Conservation (phyloP, 495 filamentous ascomycete genomes). For the Aspergillus kassunensis region DNA sequence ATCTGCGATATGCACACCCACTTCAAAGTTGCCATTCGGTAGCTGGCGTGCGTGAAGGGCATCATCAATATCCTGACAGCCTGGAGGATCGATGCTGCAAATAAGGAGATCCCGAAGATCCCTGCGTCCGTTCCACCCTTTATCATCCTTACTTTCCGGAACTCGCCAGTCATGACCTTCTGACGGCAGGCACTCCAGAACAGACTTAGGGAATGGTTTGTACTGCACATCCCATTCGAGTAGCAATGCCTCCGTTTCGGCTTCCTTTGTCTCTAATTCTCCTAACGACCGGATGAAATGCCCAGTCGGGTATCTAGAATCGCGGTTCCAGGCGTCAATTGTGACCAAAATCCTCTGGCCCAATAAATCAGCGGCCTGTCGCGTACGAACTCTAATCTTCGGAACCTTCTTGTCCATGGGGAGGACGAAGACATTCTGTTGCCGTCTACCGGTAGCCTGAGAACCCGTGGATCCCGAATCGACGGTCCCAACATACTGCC, state of each 20-base stretch:
- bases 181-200: constrained; percentile 83
- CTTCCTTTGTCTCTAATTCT: constrained; percentile 89
- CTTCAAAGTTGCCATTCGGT: constrained; percentile 91
- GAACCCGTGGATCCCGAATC: constrained; percentile 79
- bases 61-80: constrained; percentile 98
- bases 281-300: constrained; percentile 93
- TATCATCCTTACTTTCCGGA: constrained; percentile 66
- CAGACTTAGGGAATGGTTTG: constrained; percentile 90
- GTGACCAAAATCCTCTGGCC: constrained; percentile 93
- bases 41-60: constrained; percentile 82
- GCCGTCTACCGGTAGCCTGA: constrained; percentile 68
- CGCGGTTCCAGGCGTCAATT: constrained; percentile 91
- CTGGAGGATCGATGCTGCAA: constrained; percentile 95
- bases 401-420: constrained; percentile 98
- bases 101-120: constrained; percentile 84
- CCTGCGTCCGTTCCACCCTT: constrained; percentile 77
- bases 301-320: constrained; percentile 85
- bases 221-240: constrained; percentile 98
- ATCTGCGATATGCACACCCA: constrained; percentile 98
- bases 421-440: constrained; percentile 89
- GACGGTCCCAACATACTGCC: constrained; percentile 94
- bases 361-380: constrained; percentile 80
- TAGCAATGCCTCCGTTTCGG: constrained; percentile 91
- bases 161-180: constrained; percentile 96
- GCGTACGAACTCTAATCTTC: constrained; percentile 87